Evolutionary conservation across 352 stramenopile species (phyloP).

Genomic region (Paralagenidium karlingii): DNA sequence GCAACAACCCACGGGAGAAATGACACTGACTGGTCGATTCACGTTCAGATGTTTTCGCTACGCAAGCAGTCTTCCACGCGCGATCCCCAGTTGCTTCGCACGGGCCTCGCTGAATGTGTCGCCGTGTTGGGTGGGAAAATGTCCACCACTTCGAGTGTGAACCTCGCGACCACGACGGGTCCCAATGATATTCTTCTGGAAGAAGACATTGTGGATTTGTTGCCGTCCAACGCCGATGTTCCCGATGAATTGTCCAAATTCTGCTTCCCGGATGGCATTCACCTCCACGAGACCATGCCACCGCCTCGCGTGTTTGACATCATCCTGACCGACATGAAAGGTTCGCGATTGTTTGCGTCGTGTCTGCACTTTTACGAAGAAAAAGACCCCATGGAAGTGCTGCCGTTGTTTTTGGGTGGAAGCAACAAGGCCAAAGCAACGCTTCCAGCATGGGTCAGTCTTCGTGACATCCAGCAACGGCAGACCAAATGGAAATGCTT

Average conservation of each 20-base stretch:
- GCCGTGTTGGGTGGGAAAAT: slow-evolving; percentile 44
- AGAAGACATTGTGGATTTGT: slow-evolving; percentile 29
- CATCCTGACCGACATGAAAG: slow-evolving; percentile 70
- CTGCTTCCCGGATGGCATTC: slow-evolving; percentile 63
- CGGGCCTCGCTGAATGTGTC: slow-evolving; percentile 44
- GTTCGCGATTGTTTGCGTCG: slow-evolving; percentile 67
- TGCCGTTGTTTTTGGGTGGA: slow-evolving; percentile 41
- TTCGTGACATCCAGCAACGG: slow-evolving; percentile 47
- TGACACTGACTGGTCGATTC: no score
- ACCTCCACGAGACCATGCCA: slow-evolving; percentile 35
- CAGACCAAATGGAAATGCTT: slow-evolving; percentile 55
- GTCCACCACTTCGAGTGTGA: slow-evolving; percentile 9
- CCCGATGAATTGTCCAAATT: slow-evolving; percentile 70
- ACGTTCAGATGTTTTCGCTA: background rate
- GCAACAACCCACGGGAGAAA: no score
- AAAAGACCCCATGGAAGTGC: slow-evolving; percentile 60
- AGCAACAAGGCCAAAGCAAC: slow-evolving; percentile 26
- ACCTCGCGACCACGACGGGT: slow-evolving; percentile 20
- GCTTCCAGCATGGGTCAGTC: slow-evolving; percentile 47
- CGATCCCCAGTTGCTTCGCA: no score
- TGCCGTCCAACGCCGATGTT: slow-evolving; percentile 23
- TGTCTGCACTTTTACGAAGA: slow-evolving; percentile 76
- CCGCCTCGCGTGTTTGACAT: slow-evolving; percentile 69
- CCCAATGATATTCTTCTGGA: slow-evolving; percentile 35
- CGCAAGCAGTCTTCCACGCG: no score